Percentiles rank a stretch among this genome's conserved stretches.
phyloP scores from a whole-genome alignment of 1,284 basidiomycete genomes.

The Blastosporella zonata region DNA sequence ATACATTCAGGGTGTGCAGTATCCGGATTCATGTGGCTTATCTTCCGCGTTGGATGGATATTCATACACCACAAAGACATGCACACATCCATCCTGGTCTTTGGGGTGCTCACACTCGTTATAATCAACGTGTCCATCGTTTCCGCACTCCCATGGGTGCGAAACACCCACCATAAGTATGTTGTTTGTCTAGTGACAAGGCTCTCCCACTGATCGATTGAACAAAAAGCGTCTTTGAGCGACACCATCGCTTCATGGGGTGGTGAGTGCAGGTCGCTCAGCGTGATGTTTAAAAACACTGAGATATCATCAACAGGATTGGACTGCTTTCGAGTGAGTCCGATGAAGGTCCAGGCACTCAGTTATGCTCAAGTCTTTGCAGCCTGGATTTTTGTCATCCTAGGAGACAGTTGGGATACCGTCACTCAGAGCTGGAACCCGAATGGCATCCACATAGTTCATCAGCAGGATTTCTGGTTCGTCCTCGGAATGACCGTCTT shows the following conservation, averaged over 20 bases:
- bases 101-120: conserved; percentile 56
- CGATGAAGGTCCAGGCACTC: not conserved
- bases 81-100: conserved; percentile 53
- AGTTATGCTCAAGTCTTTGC: conserved; percentile 5
- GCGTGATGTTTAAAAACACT: conserved; percentile 1
- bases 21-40: conserved; percentile 61
- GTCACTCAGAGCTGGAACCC: conserved; percentile 57
- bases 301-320: conserved; percentile 35
- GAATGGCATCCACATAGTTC: conserved; percentile 51
- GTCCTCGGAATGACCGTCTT: conserved; percentile 68
- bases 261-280: conserved; percentile 47
- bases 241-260: conserved; percentile 68
- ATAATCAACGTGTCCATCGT: conserved; percentile 54
- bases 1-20: conserved; percentile 71
- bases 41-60: conserved; percentile 53
- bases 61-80: conserved; percentile 53
- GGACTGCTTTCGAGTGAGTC: conserved; percentile 53
- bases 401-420: conserved; percentile 63
- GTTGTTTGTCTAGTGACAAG: conserved; percentile 18
- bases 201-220: not conserved
- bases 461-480: conserved; percentile 79
- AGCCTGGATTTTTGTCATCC: conserved; percentile 66
- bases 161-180: conserved; percentile 68
- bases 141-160: conserved; percentile 66
- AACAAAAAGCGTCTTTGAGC: conserved; percentile 54